Conservation (phyloP, 768 basidiomycete species). For the Lenzites betulinus region DNA sequence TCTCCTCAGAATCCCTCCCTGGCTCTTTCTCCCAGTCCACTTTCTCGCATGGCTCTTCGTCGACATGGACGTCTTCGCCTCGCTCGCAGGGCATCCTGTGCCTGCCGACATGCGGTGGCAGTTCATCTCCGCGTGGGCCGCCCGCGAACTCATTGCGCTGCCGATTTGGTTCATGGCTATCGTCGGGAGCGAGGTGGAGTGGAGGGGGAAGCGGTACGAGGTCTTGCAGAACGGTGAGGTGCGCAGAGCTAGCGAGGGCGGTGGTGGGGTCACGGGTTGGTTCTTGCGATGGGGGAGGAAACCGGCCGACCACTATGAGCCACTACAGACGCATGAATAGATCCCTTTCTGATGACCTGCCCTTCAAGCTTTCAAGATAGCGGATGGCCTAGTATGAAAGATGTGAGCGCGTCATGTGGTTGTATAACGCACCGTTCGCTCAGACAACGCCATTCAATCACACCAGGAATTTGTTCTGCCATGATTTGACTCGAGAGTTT, state of each 20-base stretch:
- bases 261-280: constrained; percentile 17
- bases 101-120: constrained; percentile 44
- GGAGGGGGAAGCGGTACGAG: constrained; percentile 83
- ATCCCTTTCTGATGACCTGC: not conserved
- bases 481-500: no score
- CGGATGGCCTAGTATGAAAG: no score
- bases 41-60: constrained; percentile 70
- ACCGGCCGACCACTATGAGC: constrained; percentile 40
- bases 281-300: constrained; percentile 11
- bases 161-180: constrained; percentile 89
- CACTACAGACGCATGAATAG: constrained; percentile 26
- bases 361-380: not conserved
- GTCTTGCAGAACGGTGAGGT: constrained; percentile 77
- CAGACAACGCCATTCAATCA: no score
- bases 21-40: constrained; percentile 60
- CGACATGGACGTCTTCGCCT: constrained; percentile 81
- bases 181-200: constrained; percentile 75
- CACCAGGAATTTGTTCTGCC: no score
- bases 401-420: no score
- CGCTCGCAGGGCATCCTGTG: constrained; percentile 69
- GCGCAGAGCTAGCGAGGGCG: constrained; percentile 25
- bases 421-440: no score
- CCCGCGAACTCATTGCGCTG: constrained; percentile 79
- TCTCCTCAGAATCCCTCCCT: constrained; percentile 52
- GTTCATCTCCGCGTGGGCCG: constrained; percentile 78